Percentiles rank a stretch among this genome's conserved stretches.
Conservation (phyloP, 1,284 basidiomycete genomes). For the Microbotryomycetes sp. region DNA sequence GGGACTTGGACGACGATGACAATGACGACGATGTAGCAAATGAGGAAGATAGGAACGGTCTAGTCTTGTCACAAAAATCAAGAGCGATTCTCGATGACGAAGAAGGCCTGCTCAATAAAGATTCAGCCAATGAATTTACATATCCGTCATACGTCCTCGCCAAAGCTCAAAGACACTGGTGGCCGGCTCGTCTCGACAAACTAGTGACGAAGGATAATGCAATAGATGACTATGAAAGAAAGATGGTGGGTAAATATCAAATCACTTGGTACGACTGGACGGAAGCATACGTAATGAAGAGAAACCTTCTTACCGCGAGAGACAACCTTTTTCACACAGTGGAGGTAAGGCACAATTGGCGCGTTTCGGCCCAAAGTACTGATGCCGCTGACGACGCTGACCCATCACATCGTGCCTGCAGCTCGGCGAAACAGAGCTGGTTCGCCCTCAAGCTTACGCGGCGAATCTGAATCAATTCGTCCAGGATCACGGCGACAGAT, state of each 20-base stretch:
- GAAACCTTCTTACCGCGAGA: not conserved
- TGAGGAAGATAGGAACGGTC: no score
- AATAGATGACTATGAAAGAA: not conserved
- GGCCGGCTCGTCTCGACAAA: not conserved
- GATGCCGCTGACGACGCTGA: no score
- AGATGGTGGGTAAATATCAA: not conserved
- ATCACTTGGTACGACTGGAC: not conserved
- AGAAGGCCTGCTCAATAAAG: not conserved
- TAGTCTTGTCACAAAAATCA: no score
- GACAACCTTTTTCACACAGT: not conserved
- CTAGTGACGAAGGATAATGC: not conserved
- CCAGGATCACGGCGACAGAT: not conserved
- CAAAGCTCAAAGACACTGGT: not conserved
- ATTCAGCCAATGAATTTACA: not conserved
- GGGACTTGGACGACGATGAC: not conserved
- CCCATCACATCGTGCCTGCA: no score
- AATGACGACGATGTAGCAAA: no score
- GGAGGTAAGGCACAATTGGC: not conserved
- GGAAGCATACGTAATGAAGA: not conserved
- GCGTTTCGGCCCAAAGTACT: no score
- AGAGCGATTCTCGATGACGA: no score
- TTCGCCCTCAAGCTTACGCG: no score
- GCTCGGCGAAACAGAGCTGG: no score
- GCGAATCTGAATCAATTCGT: no score
- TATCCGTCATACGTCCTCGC: not conserved